phyloP scores from a whole-genome alignment of 345 rosid genomes.

The Mercurialis annua region DNA sequence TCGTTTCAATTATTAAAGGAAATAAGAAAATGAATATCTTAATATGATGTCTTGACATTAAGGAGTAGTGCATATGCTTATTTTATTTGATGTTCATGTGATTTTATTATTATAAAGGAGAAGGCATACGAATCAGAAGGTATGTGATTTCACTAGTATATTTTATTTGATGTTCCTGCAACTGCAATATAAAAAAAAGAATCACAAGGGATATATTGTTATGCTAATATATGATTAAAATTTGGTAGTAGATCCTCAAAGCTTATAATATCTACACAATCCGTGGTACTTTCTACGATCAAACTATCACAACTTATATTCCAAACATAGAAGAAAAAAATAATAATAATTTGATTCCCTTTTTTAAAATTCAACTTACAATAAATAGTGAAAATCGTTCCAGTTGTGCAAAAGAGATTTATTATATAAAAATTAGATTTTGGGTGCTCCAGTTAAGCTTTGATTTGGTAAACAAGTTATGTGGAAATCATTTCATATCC shows the following conservation, averaged over 20 bases:
- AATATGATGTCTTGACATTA: no score
- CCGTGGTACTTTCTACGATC: slow-evolving; percentile 1
- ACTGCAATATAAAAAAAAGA: neutral
- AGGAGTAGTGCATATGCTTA: no score
- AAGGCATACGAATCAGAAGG: no score
- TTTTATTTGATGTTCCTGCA: neutral
- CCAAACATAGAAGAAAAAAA: neutral
- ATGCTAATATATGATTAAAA: neutral
- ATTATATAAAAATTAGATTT: neutral
- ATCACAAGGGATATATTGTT: neutral
- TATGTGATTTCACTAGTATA: neutral
- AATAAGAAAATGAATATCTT: no score
- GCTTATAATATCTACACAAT: neutral
- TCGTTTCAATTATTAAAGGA: no score
- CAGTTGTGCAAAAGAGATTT: neutral
- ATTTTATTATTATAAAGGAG: no score
- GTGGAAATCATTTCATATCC: slow-evolving; percentile 12
- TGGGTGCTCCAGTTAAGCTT: neutral
- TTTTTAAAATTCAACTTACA: neutral
- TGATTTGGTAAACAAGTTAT: slow-evolving; percentile 1
- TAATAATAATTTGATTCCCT: neutral
- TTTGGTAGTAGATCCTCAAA: neutral
- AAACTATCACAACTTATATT: slow-evolving; percentile 2
- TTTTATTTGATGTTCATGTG: no score
- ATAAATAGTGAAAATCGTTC: slow-evolving; percentile 9